Evolutionary conservation across 306 rosid species (phyloP).

Genomic region (Cajanus cajan): DNA sequence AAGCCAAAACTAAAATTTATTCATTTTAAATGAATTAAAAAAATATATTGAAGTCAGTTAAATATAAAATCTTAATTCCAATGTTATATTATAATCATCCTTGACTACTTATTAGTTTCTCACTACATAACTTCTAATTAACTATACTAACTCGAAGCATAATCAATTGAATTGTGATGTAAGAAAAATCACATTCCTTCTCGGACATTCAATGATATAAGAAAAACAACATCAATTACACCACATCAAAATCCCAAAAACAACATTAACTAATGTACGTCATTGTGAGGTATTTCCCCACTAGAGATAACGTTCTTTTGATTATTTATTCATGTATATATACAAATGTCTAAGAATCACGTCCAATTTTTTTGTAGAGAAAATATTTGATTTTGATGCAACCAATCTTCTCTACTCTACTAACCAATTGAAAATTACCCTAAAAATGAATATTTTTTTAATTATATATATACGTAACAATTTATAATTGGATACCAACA

Average conservation of each 20-base stretch:
- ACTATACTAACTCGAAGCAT: background rate
- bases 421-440: too few relatives aligned
- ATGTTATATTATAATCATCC: background rate
- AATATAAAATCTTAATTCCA: background rate
- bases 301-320: background rate
- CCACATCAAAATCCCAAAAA: background rate
- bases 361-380: too few relatives aligned
- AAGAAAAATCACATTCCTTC: background rate
- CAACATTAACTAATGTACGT: background rate
- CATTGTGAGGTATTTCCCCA: background rate
- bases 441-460: too few relatives aligned
- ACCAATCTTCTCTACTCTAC: too few relatives aligned
- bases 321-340: background rate
- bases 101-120: background rate
- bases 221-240: background rate
- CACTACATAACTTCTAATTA: background rate
- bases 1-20: too few relatives aligned
- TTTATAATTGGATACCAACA: too few relatives aligned
- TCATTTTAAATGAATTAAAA: too few relatives aligned
- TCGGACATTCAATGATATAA: background rate
- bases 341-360: background rate
- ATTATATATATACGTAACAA: too few relatives aligned
- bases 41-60: background rate
- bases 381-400: too few relatives aligned
- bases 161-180: conserved; percentile 3